Evolutionary conservation across 2,329 filamentous ascomycete genomes (phyloP), one percentile per base, ranked within the genome.

Genomic region (Dothiorella sarmentorum): DNA sequence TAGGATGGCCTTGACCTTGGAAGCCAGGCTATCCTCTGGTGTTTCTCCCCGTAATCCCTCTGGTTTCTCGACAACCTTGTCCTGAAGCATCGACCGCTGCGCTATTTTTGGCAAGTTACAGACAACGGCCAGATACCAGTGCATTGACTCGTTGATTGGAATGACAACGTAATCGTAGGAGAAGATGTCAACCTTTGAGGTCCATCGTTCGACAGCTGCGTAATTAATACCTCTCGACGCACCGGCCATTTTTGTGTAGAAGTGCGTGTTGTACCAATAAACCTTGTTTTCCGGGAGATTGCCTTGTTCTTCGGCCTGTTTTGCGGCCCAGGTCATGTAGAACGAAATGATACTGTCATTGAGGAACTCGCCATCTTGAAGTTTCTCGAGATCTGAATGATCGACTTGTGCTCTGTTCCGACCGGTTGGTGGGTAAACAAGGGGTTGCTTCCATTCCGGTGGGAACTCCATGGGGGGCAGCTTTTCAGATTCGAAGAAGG

Each of bases 121-220:
- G 55, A 99, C 93, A 58, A 99, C 93, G 7, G 91, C 91, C 63
- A 97, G 78, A 73, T 94, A 97, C 94, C 95, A 99, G 72, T 99
- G 94, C 1, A 80, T 76, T 64, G 85, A 79, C 69, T 97, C 89
- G 66, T 96, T 95, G 70, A 99, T 90, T 0, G 94, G 94, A 6
- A 99, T 88, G 10, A 97, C 81, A 60, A 97, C 86, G 70, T 92
- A 97, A 69, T 96, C 90, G 65, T 90, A 91, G 5, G 80, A 82
- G 67, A 97, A 90, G 7, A 99, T 75, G 68, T 99, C 90, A 20
- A 93, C 81, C 65, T 86, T 90, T 31, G 88, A 81, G 0, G 94
- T 97, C 94, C 94, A 99, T 42, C 85, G 83, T 70, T 88, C 85
- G 58, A 99, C 92, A 4, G 85, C 88, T 24, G 89, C 84, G 68